Evolutionary conservation across 495 filamentous ascomycete genomes (phyloP).

Genomic region (Penicilliopsis zonata): DNA sequence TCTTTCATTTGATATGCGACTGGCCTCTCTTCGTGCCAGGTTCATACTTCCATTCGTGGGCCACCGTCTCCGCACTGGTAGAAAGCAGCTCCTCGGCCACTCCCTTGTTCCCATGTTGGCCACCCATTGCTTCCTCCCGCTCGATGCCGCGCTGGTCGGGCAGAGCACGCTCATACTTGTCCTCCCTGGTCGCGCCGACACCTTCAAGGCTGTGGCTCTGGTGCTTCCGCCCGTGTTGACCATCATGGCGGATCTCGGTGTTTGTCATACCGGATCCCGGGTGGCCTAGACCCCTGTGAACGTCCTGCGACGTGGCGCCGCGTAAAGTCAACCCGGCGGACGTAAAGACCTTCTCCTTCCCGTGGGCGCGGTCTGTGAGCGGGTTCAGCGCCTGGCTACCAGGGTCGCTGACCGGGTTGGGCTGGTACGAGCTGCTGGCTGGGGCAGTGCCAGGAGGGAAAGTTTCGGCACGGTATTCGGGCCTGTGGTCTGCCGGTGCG

Average conservation of each 20-base stretch:
- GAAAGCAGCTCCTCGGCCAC: slow-evolving; percentile 34
- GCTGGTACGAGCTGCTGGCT: slow-evolving; percentile 42
- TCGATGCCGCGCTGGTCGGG: slow-evolving; percentile 20
- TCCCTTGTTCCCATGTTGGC: slow-evolving; percentile 17
- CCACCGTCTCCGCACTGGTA: slow-evolving; percentile 32
- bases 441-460: slow-evolving; percentile 56
- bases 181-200: slow-evolving; percentile 29
- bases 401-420: slow-evolving; percentile 35
- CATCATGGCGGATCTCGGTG: slow-evolving; percentile 44
- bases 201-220: slow-evolving; percentile 42
- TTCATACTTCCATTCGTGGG: slow-evolving; percentile 30
- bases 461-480: slow-evolving; percentile 52
- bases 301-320: slow-evolving; percentile 51
- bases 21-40: slow-evolving; percentile 12
- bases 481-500: slow-evolving; percentile 42
- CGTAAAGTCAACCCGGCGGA: slow-evolving; percentile 41
- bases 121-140: slow-evolving; percentile 11
- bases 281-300: slow-evolving; percentile 48
- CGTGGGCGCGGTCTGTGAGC: slow-evolving; percentile 22
- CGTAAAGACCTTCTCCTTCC: slow-evolving; percentile 32
- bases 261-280: slow-evolving; percentile 50
- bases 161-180: slow-evolving; percentile 14
- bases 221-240: slow-evolving; percentile 39
- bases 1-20: too few species aligned
- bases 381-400: slow-evolving; percentile 35